A percentile compares a stretch with the other conserved stretches of the same genome.
Conservation (phyloP, 225 moss, liverwort and hornwort species). For the Asterella californica region DNA sequence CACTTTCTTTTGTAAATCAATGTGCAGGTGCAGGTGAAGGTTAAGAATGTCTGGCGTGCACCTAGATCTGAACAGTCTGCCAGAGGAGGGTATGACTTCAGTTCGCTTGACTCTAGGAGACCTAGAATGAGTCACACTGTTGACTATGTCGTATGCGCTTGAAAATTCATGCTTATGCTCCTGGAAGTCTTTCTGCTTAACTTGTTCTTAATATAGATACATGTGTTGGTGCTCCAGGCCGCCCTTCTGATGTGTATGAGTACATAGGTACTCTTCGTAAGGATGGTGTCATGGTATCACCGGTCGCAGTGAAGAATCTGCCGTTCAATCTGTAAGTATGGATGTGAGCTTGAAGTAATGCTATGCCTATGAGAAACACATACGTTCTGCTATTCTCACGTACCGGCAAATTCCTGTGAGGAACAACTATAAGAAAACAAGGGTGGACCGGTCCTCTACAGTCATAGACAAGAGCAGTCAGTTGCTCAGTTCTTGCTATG, state of each 20-base stretch:
- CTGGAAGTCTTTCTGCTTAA: neutral
- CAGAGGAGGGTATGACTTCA: constrained; percentile 11
- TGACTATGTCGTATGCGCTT: neutral
- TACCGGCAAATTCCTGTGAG: too few species aligned
- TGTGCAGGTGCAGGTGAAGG: constrained; percentile 7
- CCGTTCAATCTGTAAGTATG: constrained; percentile 4
- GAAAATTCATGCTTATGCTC: neutral
- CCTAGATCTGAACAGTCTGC: constrained; percentile 12
- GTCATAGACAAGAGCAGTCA: too few species aligned
- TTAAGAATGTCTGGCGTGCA: constrained; percentile 12
- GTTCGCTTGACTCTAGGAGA: neutral
- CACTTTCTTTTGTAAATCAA: neutral
- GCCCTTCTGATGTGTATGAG: neutral
- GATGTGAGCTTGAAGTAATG: neutral
- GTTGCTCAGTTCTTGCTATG: too few species aligned
- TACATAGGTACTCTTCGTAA: neutral
- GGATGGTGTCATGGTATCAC: neutral
- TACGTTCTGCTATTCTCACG: too few species aligned
- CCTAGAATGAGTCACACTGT: neutral
- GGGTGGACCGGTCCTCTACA: too few species aligned
- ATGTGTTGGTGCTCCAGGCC: neutral
- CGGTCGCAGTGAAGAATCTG: neutral
- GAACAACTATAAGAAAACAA: too few species aligned
- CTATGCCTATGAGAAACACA: neutral
- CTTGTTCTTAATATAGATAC: neutral